Evolutionary conservation across 2,329 filamentous ascomycete genomes (phyloP).

Genomic region (Eutypa lata): DNA sequence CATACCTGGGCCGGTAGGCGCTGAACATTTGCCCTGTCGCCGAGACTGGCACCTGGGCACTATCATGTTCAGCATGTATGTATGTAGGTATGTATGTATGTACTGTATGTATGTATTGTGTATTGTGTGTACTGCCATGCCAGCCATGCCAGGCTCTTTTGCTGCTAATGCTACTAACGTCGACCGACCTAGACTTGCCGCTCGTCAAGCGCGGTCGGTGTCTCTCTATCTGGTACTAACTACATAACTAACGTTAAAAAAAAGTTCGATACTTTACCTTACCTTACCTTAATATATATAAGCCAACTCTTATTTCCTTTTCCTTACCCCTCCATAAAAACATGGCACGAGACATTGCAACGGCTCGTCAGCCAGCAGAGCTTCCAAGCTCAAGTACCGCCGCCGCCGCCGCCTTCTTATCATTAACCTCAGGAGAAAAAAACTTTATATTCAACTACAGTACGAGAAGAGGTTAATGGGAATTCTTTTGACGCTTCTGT

Average conservation of each 20-base stretch:
- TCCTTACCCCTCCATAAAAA: background rate
- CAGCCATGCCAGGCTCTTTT: too few species aligned
- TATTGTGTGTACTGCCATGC: too few species aligned
- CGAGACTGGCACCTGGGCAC: too few species aligned
- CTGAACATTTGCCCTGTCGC: too few species aligned
- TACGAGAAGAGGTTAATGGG: too few species aligned
- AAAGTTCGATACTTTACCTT: too few species aligned
- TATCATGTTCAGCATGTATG: background rate
- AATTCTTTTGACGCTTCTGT: too few species aligned
- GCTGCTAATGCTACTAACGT: background rate
- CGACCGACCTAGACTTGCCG: background rate
- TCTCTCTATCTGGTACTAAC: background rate
- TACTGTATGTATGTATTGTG: too few species aligned
- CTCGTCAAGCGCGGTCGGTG: background rate
- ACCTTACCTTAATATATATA: background rate
- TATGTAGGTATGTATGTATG: background rate
- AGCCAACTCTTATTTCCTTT: constrained; percentile 1
- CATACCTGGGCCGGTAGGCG: too few species aligned
- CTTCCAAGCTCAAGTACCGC: background rate
- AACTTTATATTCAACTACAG: too few species aligned
- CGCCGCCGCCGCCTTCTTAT: background rate
- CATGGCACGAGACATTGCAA: constrained; percentile 3
- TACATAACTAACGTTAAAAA: background rate
- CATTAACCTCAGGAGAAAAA: too few species aligned
- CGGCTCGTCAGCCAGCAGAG: constrained; percentile 1